Conservation (phyloP, 179 eudicot genomes). For the Beta corolliflora region DNA sequence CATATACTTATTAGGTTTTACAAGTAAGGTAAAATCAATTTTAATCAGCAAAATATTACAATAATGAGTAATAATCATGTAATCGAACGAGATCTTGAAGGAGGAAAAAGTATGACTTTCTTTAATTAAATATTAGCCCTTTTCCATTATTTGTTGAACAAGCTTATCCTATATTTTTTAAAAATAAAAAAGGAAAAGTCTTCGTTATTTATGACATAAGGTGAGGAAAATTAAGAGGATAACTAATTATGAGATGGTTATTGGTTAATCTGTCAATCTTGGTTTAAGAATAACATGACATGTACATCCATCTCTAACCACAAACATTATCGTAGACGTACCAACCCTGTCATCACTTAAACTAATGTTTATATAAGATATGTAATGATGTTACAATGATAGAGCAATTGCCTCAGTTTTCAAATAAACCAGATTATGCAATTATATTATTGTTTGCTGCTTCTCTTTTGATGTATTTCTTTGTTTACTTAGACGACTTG, state of each 20-base stretch:
- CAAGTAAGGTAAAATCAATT: too few relatives aligned
- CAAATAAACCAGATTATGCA: background rate
- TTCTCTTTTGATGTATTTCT: background rate
- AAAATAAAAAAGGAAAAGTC: background rate
- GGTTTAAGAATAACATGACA: constrained; percentile 11
- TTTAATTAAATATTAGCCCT: background rate
- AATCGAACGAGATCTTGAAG: too few relatives aligned
- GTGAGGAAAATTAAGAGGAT: background rate
- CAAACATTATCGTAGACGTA: background rate
- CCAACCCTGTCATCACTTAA: background rate
- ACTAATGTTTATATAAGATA: background rate
- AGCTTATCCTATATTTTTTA: background rate
- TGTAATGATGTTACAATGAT: background rate
- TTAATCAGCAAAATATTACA: too few relatives aligned
- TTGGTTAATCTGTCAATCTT: background rate
- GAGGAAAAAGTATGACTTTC: background rate
- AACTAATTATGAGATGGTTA: background rate
- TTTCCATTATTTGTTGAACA: background rate
- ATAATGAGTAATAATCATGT: too few relatives aligned
- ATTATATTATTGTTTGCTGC: background rate
- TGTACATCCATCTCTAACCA: constrained; percentile 13
- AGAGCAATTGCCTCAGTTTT: background rate
- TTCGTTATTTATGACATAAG: background rate
- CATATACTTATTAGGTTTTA: too few relatives aligned
- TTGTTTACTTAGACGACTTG: background rate